Conservation (phyloP, 371 early-diverging fungal genomes). For the Aphelidium insulamus region DNA sequence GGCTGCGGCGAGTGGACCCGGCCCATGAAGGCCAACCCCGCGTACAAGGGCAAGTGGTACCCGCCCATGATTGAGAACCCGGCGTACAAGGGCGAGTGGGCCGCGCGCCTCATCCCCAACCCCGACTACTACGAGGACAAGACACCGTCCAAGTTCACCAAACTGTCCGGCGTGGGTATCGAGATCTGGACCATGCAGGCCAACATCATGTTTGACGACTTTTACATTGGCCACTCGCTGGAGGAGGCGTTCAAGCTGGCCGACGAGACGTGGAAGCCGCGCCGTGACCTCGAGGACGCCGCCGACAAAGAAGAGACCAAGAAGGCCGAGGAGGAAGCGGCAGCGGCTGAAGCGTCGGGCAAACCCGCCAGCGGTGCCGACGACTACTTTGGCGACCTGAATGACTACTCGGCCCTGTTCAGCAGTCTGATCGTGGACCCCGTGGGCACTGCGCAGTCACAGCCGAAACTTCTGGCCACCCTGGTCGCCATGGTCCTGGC, state of each 20-base stretch:
- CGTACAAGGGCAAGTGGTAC: constrained; percentile 57
- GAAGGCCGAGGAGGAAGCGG: neutral
- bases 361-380: neutral
- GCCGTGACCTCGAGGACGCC: constrained; percentile 13
- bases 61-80: constrained; percentile 79
- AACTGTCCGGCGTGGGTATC: constrained; percentile 64
- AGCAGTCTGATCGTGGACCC: neutral
- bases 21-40: constrained; percentile 69
- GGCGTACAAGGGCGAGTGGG: constrained; percentile 84
- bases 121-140: constrained; percentile 70
- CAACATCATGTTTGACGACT: constrained; percentile 77
- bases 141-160: constrained; percentile 44
- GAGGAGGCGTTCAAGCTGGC: constrained; percentile 33
- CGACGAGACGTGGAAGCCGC: constrained; percentile 39
- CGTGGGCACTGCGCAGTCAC: neutral
- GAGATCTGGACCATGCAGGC: constrained; percentile 94
- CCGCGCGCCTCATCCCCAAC: constrained; percentile 68
- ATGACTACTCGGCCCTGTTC: neutral
- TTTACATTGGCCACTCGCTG: constrained; percentile 49
- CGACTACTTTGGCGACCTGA: neutral
- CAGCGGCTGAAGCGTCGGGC: neutral
- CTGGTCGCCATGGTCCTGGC: neutral
- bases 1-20: constrained; percentile 71
- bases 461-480: neutral
- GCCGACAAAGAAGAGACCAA: constrained; percentile 1